phyloP scores from a whole-genome alignment of 352 stramenopile species.

The Pythium aphanidermatum region DNA sequence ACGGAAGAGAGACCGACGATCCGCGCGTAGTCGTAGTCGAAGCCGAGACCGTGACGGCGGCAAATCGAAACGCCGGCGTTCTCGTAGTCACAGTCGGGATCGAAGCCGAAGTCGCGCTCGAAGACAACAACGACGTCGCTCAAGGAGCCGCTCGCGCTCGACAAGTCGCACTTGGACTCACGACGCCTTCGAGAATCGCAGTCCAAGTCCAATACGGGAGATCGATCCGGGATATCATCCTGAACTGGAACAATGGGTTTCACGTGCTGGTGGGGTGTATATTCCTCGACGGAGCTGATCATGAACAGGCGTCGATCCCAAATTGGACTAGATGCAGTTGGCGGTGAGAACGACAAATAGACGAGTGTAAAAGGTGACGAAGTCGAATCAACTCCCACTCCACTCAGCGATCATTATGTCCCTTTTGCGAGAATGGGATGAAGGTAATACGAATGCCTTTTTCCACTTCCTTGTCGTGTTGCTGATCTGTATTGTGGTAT shows the following conservation, averaged over 20 bases:
- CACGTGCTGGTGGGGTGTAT: slow-evolving; percentile 73
- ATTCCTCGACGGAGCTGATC: slow-evolving; percentile 37
- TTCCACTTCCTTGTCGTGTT: background rate
- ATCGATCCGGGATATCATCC: slow-evolving; percentile 60
- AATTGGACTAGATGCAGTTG: no score
- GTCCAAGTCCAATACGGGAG: slow-evolving; percentile 58
- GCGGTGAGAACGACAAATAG: background rate
- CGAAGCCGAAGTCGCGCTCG: slow-evolving; percentile 21
- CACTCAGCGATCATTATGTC: slow-evolving; percentile 3
- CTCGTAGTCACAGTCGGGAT: slow-evolving; percentile 13
- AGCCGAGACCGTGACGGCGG: background rate
- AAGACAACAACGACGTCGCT: slow-evolving; percentile 12
- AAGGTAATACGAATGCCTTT: slow-evolving; percentile 29
- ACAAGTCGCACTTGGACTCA: slow-evolving; percentile 56
- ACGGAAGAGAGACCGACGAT: slow-evolving; percentile 11
- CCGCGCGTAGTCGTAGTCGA: slow-evolving; percentile 4
- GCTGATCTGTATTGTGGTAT: no score
- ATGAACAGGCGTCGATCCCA: background rate
- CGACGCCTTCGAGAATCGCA: slow-evolving; percentile 63
- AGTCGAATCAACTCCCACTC: no score
- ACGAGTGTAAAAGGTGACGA: no score
- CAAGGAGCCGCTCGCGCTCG: slow-evolving; percentile 5
- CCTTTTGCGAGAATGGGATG: slow-evolving; percentile 61
- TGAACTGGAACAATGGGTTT: slow-evolving; percentile 67
- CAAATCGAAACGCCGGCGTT: no score